These are phyloP conservation scores for Pseudocercospora cruenta DNA, from an alignment of 2,329 filamentous ascomycete genomes.

Conservation along the genomic window DNA sequence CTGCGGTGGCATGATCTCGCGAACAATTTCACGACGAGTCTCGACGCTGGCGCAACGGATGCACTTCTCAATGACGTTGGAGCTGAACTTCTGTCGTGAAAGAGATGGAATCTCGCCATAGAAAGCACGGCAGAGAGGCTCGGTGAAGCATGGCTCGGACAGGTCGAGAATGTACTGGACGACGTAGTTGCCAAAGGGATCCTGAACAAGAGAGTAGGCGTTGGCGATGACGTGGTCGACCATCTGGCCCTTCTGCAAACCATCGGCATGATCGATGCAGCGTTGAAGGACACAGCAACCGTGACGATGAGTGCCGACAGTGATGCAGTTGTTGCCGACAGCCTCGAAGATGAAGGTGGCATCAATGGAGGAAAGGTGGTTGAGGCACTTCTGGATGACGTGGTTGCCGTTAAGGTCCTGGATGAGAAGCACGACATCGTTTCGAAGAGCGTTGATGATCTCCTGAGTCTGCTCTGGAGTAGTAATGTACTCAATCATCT, in stretches of 20 bases:
- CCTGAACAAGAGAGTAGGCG: slow-evolving; percentile 87
- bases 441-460: slow-evolving; percentile 81
- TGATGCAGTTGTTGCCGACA: slow-evolving; percentile 82
- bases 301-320: slow-evolving; percentile 94
- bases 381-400: slow-evolving; percentile 98
- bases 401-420: slow-evolving; percentile 98
- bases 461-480: slow-evolving; percentile 82
- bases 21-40: slow-evolving; percentile 79
- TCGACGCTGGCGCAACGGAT: slow-evolving; percentile 77
- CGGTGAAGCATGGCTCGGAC: slow-evolving; percentile 83
- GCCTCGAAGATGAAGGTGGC: slow-evolving; percentile 97
- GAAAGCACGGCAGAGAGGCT: slow-evolving; percentile 84
- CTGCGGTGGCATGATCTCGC: slow-evolving; percentile 72
- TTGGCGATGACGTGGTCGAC: slow-evolving; percentile 85
- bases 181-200: slow-evolving; percentile 98
- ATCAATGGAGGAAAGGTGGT: slow-evolving; percentile 82
- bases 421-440: slow-evolving; percentile 88
- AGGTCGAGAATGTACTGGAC: slow-evolving; percentile 97
- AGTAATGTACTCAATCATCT: slow-evolving; percentile 98
- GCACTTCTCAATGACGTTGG: slow-evolving; percentile 94
- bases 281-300: slow-evolving; percentile 97
- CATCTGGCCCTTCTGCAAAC: slow-evolving; percentile 83
- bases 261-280: slow-evolving; percentile 95
- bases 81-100: slow-evolving; percentile 98
- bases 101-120: slow-evolving; percentile 69